Percentiles rank a stretch among this genome's conserved stretches.
phyloP scores from a whole-genome alignment of 768 basidiomycete genomes.

The Tricholoma flavovirens region DNA sequence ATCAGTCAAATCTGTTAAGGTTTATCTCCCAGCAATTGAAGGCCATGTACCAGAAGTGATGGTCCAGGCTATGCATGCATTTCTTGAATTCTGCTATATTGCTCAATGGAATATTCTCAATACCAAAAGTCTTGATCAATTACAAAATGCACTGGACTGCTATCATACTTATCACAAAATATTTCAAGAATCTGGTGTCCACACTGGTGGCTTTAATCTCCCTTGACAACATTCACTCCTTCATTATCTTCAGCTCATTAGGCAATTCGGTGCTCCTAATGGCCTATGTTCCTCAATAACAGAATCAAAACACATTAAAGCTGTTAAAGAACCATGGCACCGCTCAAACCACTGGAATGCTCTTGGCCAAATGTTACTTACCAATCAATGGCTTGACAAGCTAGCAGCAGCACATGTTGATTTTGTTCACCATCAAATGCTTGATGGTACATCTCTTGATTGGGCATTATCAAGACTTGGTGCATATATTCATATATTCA shows the following conservation, averaged over 20 bases:
- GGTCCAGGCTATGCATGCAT: background rate
- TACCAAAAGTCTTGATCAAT: slow-evolving; percentile 11
- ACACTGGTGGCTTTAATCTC: slow-evolving; percentile 3
- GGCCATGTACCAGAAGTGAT: background rate
- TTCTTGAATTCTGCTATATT: background rate
- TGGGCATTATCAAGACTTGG: background rate
- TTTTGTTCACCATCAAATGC: background rate
- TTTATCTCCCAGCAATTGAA: background rate
- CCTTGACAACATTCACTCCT: slow-evolving; percentile 18
- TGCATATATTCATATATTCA: background rate
- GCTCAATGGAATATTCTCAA: slow-evolving; percentile 6
- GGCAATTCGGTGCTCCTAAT: slow-evolving; percentile 13
- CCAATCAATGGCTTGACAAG: background rate
- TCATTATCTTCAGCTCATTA: slow-evolving; percentile 18
- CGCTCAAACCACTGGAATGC: background rate
- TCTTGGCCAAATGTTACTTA: slow-evolving; percentile 1
- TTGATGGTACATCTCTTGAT: background rate
- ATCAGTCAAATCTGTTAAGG: slow-evolving; percentile 1
- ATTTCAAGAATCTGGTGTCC: slow-evolving; percentile 13
- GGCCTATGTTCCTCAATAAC: slow-evolving; percentile 25
- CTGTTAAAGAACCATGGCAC: slow-evolving; percentile 1
- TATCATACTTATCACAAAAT: slow-evolving; percentile 23
- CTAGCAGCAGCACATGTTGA: background rate
- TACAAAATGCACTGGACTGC: slow-evolving; percentile 14
- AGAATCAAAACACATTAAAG: slow-evolving; percentile 13